Conservation (phyloP, 495 filamentous ascomycete genomes). For the Annulohypoxylon moriforme region DNA sequence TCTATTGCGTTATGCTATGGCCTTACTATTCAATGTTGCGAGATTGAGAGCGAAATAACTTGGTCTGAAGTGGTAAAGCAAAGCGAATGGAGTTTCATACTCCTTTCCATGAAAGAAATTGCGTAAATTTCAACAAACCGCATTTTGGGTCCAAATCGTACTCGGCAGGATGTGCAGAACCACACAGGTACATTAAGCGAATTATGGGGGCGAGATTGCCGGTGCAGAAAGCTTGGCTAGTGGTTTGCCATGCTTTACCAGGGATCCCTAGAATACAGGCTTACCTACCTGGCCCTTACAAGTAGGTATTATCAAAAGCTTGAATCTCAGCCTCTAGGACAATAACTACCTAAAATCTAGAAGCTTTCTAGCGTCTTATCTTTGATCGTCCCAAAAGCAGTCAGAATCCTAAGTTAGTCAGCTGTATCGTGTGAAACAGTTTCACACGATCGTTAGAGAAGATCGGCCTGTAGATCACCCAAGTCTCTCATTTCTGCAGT, state of each 20-base stretch:
- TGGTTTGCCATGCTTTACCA: not conserved
- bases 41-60: not conserved
- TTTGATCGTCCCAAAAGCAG: not conserved
- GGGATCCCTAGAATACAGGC: not conserved
- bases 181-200: not conserved
- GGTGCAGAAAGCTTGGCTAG: not conserved
- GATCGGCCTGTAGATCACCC: not conserved
- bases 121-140: not conserved
- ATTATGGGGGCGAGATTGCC: not conserved
- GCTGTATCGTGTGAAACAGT: not conserved
- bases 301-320: not conserved
- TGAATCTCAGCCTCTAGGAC: not conserved
- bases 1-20: not conserved
- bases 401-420: conserved; percentile 5
- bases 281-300: not conserved
- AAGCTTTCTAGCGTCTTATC: conserved; percentile 1
- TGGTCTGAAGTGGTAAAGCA: not conserved
- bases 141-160: not conserved
- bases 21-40: not conserved
- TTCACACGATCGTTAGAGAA: not conserved
- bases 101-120: not conserved
- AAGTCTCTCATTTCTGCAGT: not conserved
- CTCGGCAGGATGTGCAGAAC: not conserved
- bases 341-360: not conserved
- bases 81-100: not conserved